Percentiles rank a stretch among this genome's conserved stretches.
These are phyloP conservation scores for Silene coronaria DNA, from an alignment of 179 eudicot species.

Conservation along the genomic window DNA sequence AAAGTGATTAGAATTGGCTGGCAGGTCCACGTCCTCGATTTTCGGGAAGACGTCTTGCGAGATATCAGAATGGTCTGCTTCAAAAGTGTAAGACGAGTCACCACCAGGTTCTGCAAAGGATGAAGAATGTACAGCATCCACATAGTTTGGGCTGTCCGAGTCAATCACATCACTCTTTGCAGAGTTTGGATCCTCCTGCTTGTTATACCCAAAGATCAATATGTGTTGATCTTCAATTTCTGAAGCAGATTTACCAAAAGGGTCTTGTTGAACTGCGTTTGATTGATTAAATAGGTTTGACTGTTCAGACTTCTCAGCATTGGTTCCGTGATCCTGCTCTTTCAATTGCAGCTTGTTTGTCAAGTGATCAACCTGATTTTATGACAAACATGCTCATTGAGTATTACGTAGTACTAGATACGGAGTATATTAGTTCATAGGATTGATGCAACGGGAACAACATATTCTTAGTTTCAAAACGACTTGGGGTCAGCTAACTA, in stretches of 20 bases:
- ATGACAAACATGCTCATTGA: no score
- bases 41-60: conserved; percentile 39
- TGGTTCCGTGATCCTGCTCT: no score
- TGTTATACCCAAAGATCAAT: conserved; percentile 19
- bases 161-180: conserved; percentile 43
- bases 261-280: no score
- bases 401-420: no score
- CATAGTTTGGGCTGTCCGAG: conserved; percentile 43
- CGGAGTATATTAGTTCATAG: no score
- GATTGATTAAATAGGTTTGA: no score
- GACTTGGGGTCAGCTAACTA: neutral
- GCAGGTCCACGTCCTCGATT: conserved; percentile 30
- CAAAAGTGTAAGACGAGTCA: conserved; percentile 46
- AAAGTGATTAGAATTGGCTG: conserved; percentile 33
- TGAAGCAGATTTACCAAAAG: conserved; percentile 26
- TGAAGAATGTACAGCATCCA: conserved; percentile 37
- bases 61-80: conserved; percentile 51
- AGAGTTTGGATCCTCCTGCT: conserved; percentile 38
- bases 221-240: conserved; percentile 29
- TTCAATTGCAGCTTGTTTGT: conserved; percentile 41
- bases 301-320: no score
- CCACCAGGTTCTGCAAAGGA: conserved; percentile 33
- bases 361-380: conserved; percentile 42
- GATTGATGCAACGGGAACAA: no score
- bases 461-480: no score